Evolutionary conservation across 164 flowering plant species (phyloP), one percentile per base, ranked within the genome.

Genomic region (Macadamia tetraphylla): DNA sequence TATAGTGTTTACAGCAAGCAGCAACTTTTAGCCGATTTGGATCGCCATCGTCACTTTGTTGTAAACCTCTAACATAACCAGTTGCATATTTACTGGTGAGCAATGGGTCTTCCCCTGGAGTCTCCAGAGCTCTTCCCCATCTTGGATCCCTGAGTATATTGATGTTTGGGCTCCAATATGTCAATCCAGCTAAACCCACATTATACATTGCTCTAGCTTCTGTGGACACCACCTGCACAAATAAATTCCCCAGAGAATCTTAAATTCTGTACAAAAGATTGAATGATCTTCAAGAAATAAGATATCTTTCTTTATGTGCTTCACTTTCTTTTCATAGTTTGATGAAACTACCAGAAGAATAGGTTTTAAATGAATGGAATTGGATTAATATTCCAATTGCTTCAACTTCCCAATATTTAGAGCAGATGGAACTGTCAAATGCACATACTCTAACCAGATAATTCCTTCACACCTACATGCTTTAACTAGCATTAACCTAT

Each of bases 131-230:
- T 30, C 92, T 65, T 1, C 97, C 97, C 97, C 97, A 91, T n/a
- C 91, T 72, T 0, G 97, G 94, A 71, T 91, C 94, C 2, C 92
- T 70, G 49, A 86, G 81, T 6, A 91, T 80, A 71, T 91, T 91
- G 61, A 91, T 87, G 63, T 87, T 89, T 1, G 97, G 97, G 65
- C 94, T 89, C 97, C 97, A 91, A 60, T 68, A 89, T 8, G 91
- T 89, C 65, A 91, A 71, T 0, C 97, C 92, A 1, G 92, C 97
- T 64, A 58, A 29, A n/a, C 90, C 94, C 65, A 84, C 85, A 60
- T 91, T 91, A 77, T 83, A 83, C 92, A 91, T 91, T 31, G 97
- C 97, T 71, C 92, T 84, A 43, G 86, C 97, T 69, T 91, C 97
- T 44, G 83, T 85, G 0, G 97, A 91, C 66, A 91, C 97, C 71